phyloP scores from a whole-genome alignment of 495 filamentous ascomycete species.

The Neurospora africana region DNA sequence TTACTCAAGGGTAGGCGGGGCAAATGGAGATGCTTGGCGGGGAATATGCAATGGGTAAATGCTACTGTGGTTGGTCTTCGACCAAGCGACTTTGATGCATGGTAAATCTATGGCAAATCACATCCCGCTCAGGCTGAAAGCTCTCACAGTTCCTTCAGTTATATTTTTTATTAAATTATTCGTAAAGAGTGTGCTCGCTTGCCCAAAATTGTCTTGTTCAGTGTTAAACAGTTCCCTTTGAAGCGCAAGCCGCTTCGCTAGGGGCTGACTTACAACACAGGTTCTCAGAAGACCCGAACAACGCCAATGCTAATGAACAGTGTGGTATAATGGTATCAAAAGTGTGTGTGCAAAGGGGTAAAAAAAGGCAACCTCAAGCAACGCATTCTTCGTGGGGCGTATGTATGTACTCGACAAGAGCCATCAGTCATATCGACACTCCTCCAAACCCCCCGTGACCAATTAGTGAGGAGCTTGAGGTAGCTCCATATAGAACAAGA shows the following conservation, averaged over 20 bases:
- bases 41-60: not conserved
- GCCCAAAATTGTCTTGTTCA: not conserved
- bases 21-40: not conserved
- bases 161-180: not conserved
- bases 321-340: not conserved
- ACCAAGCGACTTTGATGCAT: not conserved
- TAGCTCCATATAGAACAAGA: not conserved
- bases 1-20: not conserved
- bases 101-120: not conserved
- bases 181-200: not conserved
- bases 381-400: not conserved
- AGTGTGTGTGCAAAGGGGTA: not conserved
- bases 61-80: not conserved
- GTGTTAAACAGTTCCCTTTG: not conserved
- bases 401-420: not conserved
- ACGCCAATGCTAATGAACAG: not conserved
- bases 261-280: not conserved
- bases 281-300: not conserved
- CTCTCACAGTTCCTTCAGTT: not conserved
- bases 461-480: not conserved
- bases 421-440: not conserved
- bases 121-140: not conserved
- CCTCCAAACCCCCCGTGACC: not conserved
- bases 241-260: not conserved
- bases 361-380: not conserved